phyloP scores from a whole-genome alignment of 768 basidiomycete species.

The Mycena leptocephala region DNA sequence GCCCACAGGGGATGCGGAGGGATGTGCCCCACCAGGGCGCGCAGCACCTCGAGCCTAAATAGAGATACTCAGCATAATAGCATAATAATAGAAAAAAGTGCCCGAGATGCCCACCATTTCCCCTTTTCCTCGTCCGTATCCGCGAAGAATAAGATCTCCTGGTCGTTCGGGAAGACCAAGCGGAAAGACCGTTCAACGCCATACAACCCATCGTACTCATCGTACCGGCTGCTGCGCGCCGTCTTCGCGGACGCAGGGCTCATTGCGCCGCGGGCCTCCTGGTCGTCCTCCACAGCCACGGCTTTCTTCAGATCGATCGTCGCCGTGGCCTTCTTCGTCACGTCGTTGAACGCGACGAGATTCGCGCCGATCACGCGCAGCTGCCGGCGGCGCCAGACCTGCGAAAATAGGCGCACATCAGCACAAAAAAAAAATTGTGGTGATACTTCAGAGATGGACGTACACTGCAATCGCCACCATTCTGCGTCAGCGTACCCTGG shows the following conservation, averaged over 20 bases:
- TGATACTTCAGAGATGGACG: slow-evolving; percentile 47
- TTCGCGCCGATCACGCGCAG: slow-evolving; percentile 90
- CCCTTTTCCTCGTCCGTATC: slow-evolving; percentile 92
- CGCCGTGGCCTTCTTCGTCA: slow-evolving; percentile 91
- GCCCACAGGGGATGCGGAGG: slow-evolving; percentile 96
- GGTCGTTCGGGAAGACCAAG: slow-evolving; percentile 81
- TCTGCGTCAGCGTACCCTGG: slow-evolving; percentile 93
- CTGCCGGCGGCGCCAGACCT: slow-evolving; percentile 90
- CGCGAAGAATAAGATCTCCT: slow-evolving; percentile 92
- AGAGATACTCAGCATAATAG: slow-evolving; percentile 1
- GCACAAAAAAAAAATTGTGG: background rate
- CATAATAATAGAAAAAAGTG: slow-evolving; percentile 19
- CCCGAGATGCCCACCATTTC: slow-evolving; percentile 76
- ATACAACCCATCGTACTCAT: slow-evolving; percentile 77
- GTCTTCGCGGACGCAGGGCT: slow-evolving; percentile 60
- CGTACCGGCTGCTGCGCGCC: slow-evolving; percentile 56
- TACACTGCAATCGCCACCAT: slow-evolving; percentile 93
- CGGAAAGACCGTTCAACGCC: slow-evolving; percentile 90
- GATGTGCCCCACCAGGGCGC: slow-evolving; percentile 89
- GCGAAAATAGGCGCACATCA: slow-evolving; percentile 11
- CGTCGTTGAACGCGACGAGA: slow-evolving; percentile 92
- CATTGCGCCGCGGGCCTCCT: slow-evolving; percentile 67
- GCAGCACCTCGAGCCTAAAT: slow-evolving; percentile 87
- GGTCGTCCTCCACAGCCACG: slow-evolving; percentile 82
- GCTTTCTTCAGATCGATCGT: slow-evolving; percentile 95